Conservation (phyloP, 2,329 filamentous ascomycete genomes). For the Balansia obtecta region DNA sequence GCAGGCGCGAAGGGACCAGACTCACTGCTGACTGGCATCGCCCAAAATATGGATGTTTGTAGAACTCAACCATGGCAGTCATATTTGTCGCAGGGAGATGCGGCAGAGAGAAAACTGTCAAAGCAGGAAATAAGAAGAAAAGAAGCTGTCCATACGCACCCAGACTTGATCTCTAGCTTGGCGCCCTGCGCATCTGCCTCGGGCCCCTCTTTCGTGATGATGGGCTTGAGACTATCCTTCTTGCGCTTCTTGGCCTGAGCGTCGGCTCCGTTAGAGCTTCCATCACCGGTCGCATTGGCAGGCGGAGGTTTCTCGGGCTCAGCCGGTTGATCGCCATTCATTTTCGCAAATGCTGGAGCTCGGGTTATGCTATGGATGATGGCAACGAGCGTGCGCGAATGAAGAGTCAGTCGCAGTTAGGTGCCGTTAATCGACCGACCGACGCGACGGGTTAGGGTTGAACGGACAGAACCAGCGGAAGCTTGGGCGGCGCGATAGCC, state of each 20-base stretch:
- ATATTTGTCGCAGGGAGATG: neutral
- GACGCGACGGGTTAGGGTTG: neutral
- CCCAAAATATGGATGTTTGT: no score
- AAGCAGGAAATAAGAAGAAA: neutral
- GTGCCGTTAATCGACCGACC: neutral
- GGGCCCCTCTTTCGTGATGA: constrained; percentile 52
- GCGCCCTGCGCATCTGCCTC: neutral
- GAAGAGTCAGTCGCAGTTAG: neutral
- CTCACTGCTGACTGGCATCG: no score
- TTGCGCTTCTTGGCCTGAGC: constrained; percentile 53
- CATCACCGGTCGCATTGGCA: constrained; percentile 4
- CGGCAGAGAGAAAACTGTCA: neutral
- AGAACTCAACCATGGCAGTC: neutral
- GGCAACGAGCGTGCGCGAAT: neutral
- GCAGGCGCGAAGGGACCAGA: neutral
- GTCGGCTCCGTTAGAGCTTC: constrained; percentile 18
- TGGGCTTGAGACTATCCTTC: constrained; percentile 63
- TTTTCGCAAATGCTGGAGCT: constrained; percentile 6
- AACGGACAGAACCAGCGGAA: neutral
- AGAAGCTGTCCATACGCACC: constrained; percentile 20
- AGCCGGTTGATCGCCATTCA: constrained; percentile 18
- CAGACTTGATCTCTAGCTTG: constrained; percentile 19
- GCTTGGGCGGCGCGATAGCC: neutral
- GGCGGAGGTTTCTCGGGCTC: constrained; percentile 19
- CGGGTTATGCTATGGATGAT: neutral